Conservation (phyloP, 768 basidiomycete genomes). For the Tricholoma flavovirens region DNA sequence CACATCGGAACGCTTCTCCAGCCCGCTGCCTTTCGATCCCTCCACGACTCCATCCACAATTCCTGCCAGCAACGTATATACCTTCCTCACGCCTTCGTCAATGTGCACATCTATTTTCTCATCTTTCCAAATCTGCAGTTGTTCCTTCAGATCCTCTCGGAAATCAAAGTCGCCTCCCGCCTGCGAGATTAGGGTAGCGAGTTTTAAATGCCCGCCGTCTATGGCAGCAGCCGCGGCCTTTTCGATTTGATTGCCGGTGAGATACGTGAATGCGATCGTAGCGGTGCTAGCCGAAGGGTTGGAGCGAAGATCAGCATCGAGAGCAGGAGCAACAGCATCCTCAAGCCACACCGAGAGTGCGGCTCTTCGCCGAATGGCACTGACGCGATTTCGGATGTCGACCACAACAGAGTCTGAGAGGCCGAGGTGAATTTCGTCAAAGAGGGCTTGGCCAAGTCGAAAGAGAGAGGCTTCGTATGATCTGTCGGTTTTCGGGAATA, state of each 20-base stretch:
- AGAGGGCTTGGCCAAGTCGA: slow-evolving; percentile 83
- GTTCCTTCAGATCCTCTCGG: slow-evolving; percentile 63
- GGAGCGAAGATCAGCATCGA: slow-evolving; percentile 61
- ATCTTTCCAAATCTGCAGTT: slow-evolving; percentile 79
- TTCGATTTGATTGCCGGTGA: slow-evolving; percentile 86
- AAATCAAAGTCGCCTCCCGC: slow-evolving; percentile 74
- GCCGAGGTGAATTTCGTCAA: slow-evolving; percentile 73
- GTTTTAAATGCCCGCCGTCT: slow-evolving; percentile 71
- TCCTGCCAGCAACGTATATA: slow-evolving; percentile 84
- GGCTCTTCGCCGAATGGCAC: slow-evolving; percentile 64
- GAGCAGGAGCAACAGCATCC: slow-evolving; percentile 56
- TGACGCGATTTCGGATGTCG: slow-evolving; percentile 58
- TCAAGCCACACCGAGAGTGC: slow-evolving; percentile 85
- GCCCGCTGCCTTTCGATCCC: slow-evolving; percentile 45
- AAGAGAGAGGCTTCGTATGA: slow-evolving; percentile 77
- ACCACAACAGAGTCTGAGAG: slow-evolving; percentile 49
- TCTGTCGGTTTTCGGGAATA: slow-evolving; percentile 67
- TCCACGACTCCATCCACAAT: slow-evolving; percentile 51
- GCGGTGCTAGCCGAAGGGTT: slow-evolving; percentile 38
- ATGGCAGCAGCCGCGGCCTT: slow-evolving; percentile 72
- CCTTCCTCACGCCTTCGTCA: slow-evolving; percentile 59
- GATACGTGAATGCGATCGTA: slow-evolving; percentile 61
- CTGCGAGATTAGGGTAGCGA: slow-evolving; percentile 87
- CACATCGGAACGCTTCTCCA: slow-evolving; percentile 48
- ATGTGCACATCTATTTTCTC: slow-evolving; percentile 69